Percentiles rank a stretch among this genome's conserved stretches.
phyloP scores from a whole-genome alignment of 257 asterid species.

The Lithospermum erythrorhizon region DNA sequence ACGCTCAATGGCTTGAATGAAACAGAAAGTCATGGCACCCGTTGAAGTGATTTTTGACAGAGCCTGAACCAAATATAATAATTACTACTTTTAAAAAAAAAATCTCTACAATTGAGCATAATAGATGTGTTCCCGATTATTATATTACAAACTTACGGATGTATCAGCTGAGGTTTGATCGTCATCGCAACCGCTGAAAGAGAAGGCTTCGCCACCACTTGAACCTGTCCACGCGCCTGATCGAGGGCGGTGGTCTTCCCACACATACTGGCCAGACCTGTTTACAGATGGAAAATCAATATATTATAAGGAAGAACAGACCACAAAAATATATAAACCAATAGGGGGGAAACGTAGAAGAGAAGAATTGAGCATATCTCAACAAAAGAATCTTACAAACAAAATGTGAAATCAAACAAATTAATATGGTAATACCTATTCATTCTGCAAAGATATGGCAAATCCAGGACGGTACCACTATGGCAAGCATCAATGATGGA shows the following conservation, averaged over 20 bases:
- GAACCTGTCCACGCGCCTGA: constrained; percentile 92
- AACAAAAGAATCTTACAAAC: background rate
- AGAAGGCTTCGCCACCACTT: constrained; percentile 80
- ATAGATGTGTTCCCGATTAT: background rate
- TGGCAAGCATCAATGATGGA: constrained; percentile 89
- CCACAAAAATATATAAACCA: background rate
- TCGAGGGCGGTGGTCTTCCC: constrained; percentile 98
- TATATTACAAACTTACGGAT: constrained; percentile 41
- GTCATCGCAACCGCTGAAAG: constrained; percentile 95
- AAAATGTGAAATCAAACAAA: background rate
- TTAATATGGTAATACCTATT: constrained; percentile 51
- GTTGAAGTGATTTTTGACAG: constrained; percentile 89
- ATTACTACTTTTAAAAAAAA: background rate
- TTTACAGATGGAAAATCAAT: constrained; percentile 7
- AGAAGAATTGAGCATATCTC: background rate
- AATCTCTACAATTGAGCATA: background rate
- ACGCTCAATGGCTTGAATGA: constrained; percentile 94
- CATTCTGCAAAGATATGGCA: constrained; percentile 86
- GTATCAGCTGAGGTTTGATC: constrained; percentile 95
- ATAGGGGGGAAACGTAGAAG: background rate
- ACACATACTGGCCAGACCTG: constrained; percentile 73
- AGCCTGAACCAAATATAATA: constrained; percentile 40
- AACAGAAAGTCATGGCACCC: constrained; percentile 96
- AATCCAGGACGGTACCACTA: constrained; percentile 89
- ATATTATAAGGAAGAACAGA: background rate